Base-by-base conservation (phyloP, 352 stramenopile genomes). In the Pythium insidiosum region DNA sequence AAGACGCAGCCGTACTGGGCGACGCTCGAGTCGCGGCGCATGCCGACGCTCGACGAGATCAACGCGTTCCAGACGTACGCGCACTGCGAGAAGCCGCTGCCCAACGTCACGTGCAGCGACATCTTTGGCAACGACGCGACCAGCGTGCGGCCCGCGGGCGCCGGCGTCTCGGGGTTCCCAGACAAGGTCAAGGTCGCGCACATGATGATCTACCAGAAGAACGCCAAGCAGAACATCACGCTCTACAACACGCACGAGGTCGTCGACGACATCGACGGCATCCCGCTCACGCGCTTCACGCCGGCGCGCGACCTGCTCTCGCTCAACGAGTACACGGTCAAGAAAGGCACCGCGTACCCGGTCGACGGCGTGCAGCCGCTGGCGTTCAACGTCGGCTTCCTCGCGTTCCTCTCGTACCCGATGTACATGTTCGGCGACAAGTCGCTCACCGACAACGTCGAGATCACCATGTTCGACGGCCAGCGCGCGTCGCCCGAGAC, bases 321-420 rank as follows among this genome's bases (percentile, higher is more conserved):
- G 28, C 57, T 58, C 20, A 50, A 40, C 2, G 38, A 57, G 13
- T 46, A 38, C 25, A 84, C 73, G 19, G 55, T 44, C 6, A 33
- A 20, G 4, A 44, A 63, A 13, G 77, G 77, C 38, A 71, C 63
- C 6, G 77, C 60, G 7, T 53, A 67, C 38, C 77, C 77, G 0
- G 67, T 89, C 11, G 61, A 89, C 23, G 77, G 77, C 25, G 48
- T 89, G 28, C 77, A 89, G 43, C 58, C 68, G 33, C 42, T 84
- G 38, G 70, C 65, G 45, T 89, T 87, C 52, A 64, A 69, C 50
- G 67, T 51, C 22, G 77, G 77, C 31, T 84, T 89, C 49, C 36
- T 87, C 23, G 68, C 72, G 28, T 89, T 76, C 51, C 53, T 89
- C 38, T 89, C 77, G 39, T 80, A 66, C 19, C 73, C 77, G 16